phyloP scores from a whole-genome alignment of 129 eudicot species.

The Glebionis coronaria region DNA sequence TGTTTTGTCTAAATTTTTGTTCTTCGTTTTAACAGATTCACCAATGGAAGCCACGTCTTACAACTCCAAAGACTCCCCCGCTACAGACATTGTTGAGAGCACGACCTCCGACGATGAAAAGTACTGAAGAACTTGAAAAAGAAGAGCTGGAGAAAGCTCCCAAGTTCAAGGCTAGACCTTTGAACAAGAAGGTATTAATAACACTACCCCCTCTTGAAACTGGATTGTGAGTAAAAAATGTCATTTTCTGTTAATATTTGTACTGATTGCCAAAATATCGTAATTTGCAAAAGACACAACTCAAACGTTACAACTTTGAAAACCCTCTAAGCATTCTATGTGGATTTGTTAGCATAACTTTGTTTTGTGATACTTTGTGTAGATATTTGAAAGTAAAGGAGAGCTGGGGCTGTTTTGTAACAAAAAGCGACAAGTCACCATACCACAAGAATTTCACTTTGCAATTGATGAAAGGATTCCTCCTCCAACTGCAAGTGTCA shows the following conservation, averaged over 20 bases:
- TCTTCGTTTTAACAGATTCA: conserved; percentile 38
- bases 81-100: conserved; percentile 82
- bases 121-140: conserved; percentile 67
- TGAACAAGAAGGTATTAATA: conserved; percentile 72
- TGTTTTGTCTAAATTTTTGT: neutral
- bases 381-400: conserved; percentile 96
- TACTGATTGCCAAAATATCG: too few relatives aligned
- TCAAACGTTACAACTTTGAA: too few relatives aligned
- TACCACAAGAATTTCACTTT: conserved; percentile 89
- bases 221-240: too few relatives aligned
- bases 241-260: too few relatives aligned
- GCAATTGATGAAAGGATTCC: conserved; percentile 85
- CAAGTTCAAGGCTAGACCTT: conserved; percentile 90
- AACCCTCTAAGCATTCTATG: too few relatives aligned
- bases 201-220: too few relatives aligned
- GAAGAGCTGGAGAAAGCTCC: conserved; percentile 86
- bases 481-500: conserved; percentile 47
- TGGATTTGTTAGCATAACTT: neutral
- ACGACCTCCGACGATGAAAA: conserved; percentile 69
- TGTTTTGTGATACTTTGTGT: neutral
- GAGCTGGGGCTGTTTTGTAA: conserved; percentile 78
- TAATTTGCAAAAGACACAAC: too few relatives aligned
- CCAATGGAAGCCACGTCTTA: conserved; percentile 69
- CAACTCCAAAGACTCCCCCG: conserved; percentile 71
- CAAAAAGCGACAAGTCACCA: conserved; percentile 69